A percentile compares a stretch with the other conserved stretches of the same genome.
Conservation (phyloP, 2,329 filamentous ascomycete genomes). For the Hypoxylon sp. region DNA sequence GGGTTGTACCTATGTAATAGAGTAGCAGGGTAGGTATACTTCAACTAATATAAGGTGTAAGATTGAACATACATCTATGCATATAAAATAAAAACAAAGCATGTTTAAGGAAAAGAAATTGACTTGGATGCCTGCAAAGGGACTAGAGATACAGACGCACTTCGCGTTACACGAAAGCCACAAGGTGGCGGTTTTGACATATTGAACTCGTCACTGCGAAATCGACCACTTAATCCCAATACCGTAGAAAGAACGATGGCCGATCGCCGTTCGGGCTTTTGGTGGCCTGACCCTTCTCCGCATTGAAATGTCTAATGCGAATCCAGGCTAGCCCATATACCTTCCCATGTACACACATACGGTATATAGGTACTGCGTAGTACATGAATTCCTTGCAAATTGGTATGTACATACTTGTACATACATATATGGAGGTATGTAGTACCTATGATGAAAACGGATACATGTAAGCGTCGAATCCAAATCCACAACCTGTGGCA, state of each 20-base stretch:
- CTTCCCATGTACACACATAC: conserved; percentile 11
- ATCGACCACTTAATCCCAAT: conserved; percentile 20
- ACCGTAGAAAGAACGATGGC: conserved; percentile 12
- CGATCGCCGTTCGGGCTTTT: conserved; percentile 37
- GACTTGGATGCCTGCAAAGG: too few relatives aligned
- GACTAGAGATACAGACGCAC: not conserved
- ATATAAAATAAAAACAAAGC: not conserved
- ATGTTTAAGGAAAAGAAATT: too few relatives aligned
- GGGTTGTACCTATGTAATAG: too few relatives aligned
- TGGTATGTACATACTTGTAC: conserved; percentile 2
- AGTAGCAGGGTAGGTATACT: too few relatives aligned
- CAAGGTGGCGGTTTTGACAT: conserved; percentile 11
- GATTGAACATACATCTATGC: not conserved
- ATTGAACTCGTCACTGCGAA: conserved; percentile 2
- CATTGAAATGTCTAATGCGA: conserved; percentile 28
- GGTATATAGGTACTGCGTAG: too few relatives aligned
- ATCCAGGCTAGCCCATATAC: conserved; percentile 11
- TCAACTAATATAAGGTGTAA: not conserved
- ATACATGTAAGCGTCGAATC: conserved; percentile 4
- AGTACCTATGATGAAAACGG: conserved; percentile 16
- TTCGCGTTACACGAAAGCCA: conserved; percentile 32
- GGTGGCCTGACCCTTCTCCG: conserved; percentile 41
- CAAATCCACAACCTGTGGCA: conserved; percentile 18
- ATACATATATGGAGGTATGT: too few relatives aligned
- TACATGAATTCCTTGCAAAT: conserved; percentile 9